phyloP scores from a whole-genome alignment of 108 stramenopile species.

The Skeletonema tropicum region DNA sequence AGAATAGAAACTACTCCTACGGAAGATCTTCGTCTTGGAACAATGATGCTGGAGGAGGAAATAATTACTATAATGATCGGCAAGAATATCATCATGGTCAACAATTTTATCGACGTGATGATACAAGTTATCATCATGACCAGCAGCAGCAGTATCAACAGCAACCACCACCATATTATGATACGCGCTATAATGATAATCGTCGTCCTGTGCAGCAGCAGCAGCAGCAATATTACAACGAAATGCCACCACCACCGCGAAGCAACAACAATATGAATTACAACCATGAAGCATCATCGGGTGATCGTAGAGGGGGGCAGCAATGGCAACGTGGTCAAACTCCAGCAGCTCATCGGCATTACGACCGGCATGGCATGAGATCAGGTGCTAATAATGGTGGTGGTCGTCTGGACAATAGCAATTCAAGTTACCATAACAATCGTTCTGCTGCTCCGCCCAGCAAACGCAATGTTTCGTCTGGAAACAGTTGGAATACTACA shows the following conservation, averaged over 20 bases:
- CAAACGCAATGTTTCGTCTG: too few species aligned
- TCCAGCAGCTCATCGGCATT: not conserved
- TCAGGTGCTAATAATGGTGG: not conserved
- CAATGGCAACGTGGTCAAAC: constrained; percentile 20
- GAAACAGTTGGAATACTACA: too few species aligned
- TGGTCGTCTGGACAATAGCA: not conserved
- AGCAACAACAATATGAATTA: too few species aligned
- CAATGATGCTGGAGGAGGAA: not conserved
- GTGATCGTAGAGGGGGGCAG: not conserved
- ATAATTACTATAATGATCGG: too few species aligned
- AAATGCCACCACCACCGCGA: too few species aligned
- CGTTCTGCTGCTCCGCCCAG: not conserved
- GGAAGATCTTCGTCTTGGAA: not conserved
- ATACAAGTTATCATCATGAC: not conserved
- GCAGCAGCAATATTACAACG: not conserved
- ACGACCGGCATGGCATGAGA: not conserved
- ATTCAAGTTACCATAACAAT: not conserved
- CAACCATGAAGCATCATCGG: too few species aligned
- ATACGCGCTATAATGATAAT: not conserved
- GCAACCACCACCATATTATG: not conserved
- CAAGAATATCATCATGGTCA: not conserved
- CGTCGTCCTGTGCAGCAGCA: not conserved
- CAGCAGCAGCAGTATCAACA: not conserved
- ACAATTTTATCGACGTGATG: not conserved
- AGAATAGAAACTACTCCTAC: not conserved